Evolutionary conservation across 2,329 filamentous ascomycete genomes (phyloP), one percentile per base, ranked within the genome.

Genomic region (Colletotrichum chrysophilum): DNA sequence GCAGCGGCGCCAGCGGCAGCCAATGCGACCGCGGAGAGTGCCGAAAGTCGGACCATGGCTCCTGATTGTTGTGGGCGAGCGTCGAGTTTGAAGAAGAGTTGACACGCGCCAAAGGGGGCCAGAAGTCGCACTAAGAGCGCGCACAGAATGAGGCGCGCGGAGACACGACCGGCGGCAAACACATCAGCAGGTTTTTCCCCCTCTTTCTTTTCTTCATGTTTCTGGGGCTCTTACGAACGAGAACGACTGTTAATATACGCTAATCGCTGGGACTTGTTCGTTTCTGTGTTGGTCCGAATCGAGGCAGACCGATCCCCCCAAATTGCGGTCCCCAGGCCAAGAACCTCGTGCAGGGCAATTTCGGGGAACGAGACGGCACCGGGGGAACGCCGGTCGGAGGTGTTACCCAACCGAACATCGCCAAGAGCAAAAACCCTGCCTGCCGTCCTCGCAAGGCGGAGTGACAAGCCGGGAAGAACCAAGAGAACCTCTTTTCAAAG

Each of bases 231-330:
- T 70, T 43, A 26, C 71, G 60, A 74, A 58, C 71, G 30, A 55
- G 21, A 28, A 48, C 58, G 18, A 64, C 24, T 65, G 32, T 65
- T 74, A 70, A 74, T 74, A 70, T 70, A 74, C 43, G 71, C 71
- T 65, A 74, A 74, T 70, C 71, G 14, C 30, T 43, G 30, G 71
- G 18, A 52, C 66, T 38, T 60, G 32, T 26, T 58, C 43, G 58
- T 34, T 58, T 70, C 43, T 62, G 24, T 32, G 58, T 62, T 58
- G 58, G 38, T 26, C 30, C 56, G 65, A 26, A 30, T 56, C 58
- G 48, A 64, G 58, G 21, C 43, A 68, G 43, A 24, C 16, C 30
- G 28, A 14, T 21, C 14, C 48, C 28, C 21, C n/a, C 38, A 34
- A 64, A 70, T 70, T 65, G 32, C 66, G 21, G 48, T 34, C 55